Evolutionary conservation across 176 grass and related monocot genomes (phyloP).

Genomic region (Cocos nucifera): DNA sequence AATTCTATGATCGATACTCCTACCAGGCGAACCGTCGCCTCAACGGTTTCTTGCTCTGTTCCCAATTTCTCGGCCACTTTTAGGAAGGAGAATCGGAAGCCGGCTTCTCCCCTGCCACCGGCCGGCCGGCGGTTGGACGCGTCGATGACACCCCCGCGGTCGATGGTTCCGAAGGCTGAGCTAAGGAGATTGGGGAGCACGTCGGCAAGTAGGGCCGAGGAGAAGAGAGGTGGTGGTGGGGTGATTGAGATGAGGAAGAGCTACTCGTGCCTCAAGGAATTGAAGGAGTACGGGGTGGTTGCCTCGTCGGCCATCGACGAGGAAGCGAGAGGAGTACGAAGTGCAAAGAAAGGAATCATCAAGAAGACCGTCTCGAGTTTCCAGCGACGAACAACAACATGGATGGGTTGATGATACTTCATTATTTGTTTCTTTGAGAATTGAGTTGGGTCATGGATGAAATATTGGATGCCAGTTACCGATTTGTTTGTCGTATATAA

Average conservation of each 20-base stretch:
- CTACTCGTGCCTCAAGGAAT: constrained; percentile 13
- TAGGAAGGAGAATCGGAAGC: constrained; percentile 21
- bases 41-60: background rate
- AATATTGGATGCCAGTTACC: too few species aligned
- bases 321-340: too few species aligned
- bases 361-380: background rate
- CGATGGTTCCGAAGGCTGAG: background rate
- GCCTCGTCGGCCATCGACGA: background rate
- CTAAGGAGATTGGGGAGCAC: background rate
- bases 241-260: constrained; percentile 1
- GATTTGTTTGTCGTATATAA: too few species aligned
- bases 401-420: background rate
- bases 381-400: background rate
- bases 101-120: background rate
- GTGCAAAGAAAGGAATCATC: background rate
- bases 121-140: too few species aligned
- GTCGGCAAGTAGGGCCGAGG: background rate
- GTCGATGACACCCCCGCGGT: background rate
- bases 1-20: background rate
- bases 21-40: background rate
- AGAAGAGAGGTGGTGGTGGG: background rate
- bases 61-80: background rate
- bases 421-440: too few species aligned
- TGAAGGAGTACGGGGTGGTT: background rate
- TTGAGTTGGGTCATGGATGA: too few species aligned